phyloP scores from a whole-genome alignment of 306 rosid genomes.

The Vigna nakashimae region DNA sequence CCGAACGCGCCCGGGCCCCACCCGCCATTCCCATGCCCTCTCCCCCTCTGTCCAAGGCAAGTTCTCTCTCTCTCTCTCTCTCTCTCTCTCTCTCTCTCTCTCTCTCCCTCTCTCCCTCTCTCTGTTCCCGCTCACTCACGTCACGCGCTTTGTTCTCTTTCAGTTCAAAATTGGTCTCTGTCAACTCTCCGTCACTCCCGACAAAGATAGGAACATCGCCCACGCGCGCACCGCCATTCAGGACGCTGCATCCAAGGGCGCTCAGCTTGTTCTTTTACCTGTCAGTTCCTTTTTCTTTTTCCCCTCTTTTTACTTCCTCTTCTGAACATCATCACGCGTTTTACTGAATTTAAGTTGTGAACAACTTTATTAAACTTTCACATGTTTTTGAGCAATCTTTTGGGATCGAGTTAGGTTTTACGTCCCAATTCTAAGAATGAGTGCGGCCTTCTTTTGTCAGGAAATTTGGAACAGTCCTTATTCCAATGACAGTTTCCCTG shows the following conservation, averaged over 20 bases:
- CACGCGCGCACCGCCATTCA: slow-evolving; percentile 83
- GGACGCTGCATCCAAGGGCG: slow-evolving; percentile 83
- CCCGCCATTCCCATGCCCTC: slow-evolving; percentile 72
- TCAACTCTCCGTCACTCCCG: slow-evolving; percentile 81
- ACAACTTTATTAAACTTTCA: too few relatives aligned
- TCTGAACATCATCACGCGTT: background rate
- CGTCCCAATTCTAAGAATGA: background rate
- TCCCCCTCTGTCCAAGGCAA: slow-evolving; percentile 78
- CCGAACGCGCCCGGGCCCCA: slow-evolving; percentile 79
- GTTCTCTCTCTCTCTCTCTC: background rate
- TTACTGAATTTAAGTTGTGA: too few relatives aligned
- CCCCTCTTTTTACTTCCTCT: background rate
- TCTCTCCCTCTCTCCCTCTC: background rate
- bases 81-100: background rate
- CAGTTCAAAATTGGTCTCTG: slow-evolving; percentile 90
- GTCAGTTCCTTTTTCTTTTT: slow-evolving; percentile 47
- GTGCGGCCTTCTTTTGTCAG: slow-evolving; percentile 43
- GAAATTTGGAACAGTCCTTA: slow-evolving; percentile 98
- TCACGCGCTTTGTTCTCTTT: slow-evolving; percentile 11
- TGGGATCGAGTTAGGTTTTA: too few relatives aligned
- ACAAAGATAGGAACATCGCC: slow-evolving; percentile 77
- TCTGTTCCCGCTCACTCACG: background rate
- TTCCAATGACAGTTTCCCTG: slow-evolving; percentile 83
- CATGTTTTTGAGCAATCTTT: too few relatives aligned
- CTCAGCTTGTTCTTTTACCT: slow-evolving; percentile 82